These are phyloP conservation scores for Phytophthora hibernalis DNA, from an alignment of 352 stramenopile species.

Conservation along the genomic window DNA sequence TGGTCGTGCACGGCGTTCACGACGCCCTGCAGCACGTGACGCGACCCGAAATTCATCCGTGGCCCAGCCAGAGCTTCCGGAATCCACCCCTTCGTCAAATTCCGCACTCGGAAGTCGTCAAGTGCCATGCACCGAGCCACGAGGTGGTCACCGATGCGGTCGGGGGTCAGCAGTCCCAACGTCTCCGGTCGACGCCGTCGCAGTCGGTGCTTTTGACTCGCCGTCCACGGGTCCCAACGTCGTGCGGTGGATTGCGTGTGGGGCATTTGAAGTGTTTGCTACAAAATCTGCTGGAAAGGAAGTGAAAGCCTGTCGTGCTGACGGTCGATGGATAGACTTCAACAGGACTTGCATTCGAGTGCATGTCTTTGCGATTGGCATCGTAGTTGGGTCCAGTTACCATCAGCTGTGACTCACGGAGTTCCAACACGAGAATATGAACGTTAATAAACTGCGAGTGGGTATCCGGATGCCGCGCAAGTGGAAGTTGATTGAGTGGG, in stretches of 20 bases:
- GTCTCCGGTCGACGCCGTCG: slow-evolving; percentile 8
- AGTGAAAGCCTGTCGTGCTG: slow-evolving; percentile 17
- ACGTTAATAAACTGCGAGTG: no score
- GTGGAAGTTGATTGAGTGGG: no score
- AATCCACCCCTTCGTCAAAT: slow-evolving; percentile 22
- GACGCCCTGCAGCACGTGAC: slow-evolving; percentile 27
- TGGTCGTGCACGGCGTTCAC: slow-evolving; percentile 28
- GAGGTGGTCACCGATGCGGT: slow-evolving; percentile 38
- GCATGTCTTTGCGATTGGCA: slow-evolving; percentile 12
- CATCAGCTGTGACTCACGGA: slow-evolving; percentile 6
- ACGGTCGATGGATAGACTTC: slow-evolving; percentile 30
- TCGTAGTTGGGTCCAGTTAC: slow-evolving; percentile 1
- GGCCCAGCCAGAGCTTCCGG: slow-evolving; percentile 12
- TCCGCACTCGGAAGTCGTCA: slow-evolving; percentile 18
- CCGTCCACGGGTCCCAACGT: slow-evolving; percentile 32
- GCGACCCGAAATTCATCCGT: slow-evolving; percentile 17
- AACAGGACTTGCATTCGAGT: neutral
- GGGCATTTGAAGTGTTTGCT: slow-evolving; percentile 6
- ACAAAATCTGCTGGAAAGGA: neutral
- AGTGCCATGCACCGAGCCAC: slow-evolving; percentile 34
- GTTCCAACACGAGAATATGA: no score
- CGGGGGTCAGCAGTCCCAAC: slow-evolving; percentile 22
- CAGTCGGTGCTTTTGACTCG: slow-evolving; percentile 22
- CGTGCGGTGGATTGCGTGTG: slow-evolving; percentile 10
- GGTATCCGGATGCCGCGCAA: no score